Conservation (phyloP, 2,329 filamentous ascomycete species). For the Hypomyces perniciosus region DNA sequence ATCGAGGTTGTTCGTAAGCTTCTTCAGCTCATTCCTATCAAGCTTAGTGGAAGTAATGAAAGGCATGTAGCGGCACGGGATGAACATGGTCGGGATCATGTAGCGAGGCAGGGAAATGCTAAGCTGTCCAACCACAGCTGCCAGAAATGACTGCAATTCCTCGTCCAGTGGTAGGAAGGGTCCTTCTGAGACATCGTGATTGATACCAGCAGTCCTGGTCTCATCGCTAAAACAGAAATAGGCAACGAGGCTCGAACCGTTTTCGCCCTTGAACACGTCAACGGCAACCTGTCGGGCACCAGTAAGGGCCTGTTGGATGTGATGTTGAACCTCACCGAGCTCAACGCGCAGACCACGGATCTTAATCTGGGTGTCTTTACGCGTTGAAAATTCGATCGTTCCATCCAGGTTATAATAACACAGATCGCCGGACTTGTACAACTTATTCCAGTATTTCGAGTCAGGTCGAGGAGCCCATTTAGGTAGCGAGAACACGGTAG, state of each 20-base stretch:
- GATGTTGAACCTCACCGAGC: slow-evolving; percentile 8
- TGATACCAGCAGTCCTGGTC: neutral
- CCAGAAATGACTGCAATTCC: neutral
- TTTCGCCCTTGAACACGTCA: slow-evolving; percentile 7
- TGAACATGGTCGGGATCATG: slow-evolving; percentile 9
- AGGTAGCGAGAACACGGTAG: slow-evolving; percentile 12
- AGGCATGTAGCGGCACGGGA: slow-evolving; percentile 7
- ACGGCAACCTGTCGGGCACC: slow-evolving; percentile 1
- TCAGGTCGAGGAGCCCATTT: slow-evolving; percentile 25
- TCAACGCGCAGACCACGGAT: slow-evolving; percentile 9
- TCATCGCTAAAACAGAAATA: slow-evolving; percentile 6
- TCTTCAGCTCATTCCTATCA: slow-evolving; percentile 6
- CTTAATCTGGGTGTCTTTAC: slow-evolving; percentile 10
- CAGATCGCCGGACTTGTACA: slow-evolving; percentile 44
- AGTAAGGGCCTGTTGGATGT: slow-evolving; percentile 4
- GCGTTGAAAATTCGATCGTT: slow-evolving; percentile 6
- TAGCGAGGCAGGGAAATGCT: slow-evolving; percentile 3
- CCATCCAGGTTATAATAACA: slow-evolving; percentile 30
- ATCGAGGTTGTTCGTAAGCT: neutral
- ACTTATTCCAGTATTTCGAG: slow-evolving; percentile 6
- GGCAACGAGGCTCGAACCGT: slow-evolving; percentile 1
- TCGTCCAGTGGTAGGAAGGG: slow-evolving; percentile 2
- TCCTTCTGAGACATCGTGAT: neutral
- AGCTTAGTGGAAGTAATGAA: slow-evolving; percentile 9
- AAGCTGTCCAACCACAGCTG: neutral